Conservation (phyloP, 306 rosid genomes). For the Rosa rugosa region DNA sequence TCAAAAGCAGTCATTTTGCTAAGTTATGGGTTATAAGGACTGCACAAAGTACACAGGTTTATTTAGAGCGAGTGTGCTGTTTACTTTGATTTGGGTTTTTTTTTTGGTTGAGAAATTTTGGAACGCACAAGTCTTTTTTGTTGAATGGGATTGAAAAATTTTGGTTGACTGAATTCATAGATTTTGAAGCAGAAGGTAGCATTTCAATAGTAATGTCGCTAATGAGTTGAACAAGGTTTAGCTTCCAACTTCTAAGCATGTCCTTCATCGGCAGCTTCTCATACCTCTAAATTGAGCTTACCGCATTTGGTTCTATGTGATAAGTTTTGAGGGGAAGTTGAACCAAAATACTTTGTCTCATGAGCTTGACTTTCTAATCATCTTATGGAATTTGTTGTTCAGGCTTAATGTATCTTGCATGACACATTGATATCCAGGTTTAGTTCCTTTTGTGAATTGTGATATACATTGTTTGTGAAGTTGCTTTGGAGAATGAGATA, state of each 20-base stretch:
- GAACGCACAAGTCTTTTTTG: neutral
- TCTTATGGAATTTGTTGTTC: conserved; percentile 1
- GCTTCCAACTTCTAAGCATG: neutral
- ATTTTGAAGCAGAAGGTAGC: neutral
- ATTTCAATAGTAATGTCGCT: neutral
- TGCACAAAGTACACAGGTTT: neutral
- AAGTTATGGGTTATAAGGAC: neutral
- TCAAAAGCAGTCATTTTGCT: neutral
- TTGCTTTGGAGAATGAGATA: neutral
- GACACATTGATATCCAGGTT: neutral
- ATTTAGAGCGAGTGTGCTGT: neutral
- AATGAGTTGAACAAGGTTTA: neutral
- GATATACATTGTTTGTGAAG: neutral
- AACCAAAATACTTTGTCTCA: neutral
- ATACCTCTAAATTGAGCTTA: neutral
- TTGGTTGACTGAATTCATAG: neutral
- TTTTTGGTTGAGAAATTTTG: neutral
- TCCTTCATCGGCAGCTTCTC: neutral
- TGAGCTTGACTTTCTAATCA: neutral
- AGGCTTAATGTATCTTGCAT: neutral
- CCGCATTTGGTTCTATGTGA: neutral
- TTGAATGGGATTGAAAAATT: neutral
- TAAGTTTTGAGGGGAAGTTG: neutral
- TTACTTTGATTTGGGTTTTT: neutral
- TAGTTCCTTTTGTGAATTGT: neutral